Conservation (phyloP, 495 filamentous ascomycete species). For the Penicillium mononematosum region DNA sequence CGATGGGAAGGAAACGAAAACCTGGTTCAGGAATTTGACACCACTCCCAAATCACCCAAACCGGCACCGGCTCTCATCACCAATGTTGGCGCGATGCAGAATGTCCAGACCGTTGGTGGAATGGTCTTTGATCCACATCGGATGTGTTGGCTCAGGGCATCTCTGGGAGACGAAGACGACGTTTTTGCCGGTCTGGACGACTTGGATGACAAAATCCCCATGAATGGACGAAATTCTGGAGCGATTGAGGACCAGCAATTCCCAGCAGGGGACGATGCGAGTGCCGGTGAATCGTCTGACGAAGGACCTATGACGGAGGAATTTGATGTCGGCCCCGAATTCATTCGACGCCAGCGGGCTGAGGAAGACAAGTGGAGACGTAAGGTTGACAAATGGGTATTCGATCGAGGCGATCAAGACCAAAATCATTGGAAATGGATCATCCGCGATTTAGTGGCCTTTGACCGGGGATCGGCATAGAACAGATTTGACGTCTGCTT, state of each 20-base stretch:
- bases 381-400: conserved; percentile 76
- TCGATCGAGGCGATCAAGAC: conserved; percentile 42
- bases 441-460: conserved; percentile 48
- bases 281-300: conserved; percentile 52
- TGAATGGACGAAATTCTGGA: conserved; percentile 26
- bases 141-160: conserved; percentile 88
- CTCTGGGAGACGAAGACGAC: conserved; percentile 60
- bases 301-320: conserved; percentile 90
- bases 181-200: conserved; percentile 77
- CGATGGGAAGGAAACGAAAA: conserved; percentile 98
- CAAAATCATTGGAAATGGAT: conserved; percentile 54
- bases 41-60: conserved; percentile 53
- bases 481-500: neutral
- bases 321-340: conserved; percentile 95
- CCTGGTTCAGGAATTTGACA: conserved; percentile 70
- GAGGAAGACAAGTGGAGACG: conserved; percentile 89
- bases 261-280: conserved; percentile 52
- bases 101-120: conserved; percentile 85
- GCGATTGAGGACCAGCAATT: conserved; percentile 32
- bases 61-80: conserved; percentile 91
- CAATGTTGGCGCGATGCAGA: conserved; percentile 69
- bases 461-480: conserved; percentile 15
- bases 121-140: conserved; percentile 97
- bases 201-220: conserved; percentile 52
- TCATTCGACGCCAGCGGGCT: conserved; percentile 80